phyloP scores from a whole-genome alignment of 2,329 filamentous ascomycete genomes.

The Metarhizium robertsii region DNA sequence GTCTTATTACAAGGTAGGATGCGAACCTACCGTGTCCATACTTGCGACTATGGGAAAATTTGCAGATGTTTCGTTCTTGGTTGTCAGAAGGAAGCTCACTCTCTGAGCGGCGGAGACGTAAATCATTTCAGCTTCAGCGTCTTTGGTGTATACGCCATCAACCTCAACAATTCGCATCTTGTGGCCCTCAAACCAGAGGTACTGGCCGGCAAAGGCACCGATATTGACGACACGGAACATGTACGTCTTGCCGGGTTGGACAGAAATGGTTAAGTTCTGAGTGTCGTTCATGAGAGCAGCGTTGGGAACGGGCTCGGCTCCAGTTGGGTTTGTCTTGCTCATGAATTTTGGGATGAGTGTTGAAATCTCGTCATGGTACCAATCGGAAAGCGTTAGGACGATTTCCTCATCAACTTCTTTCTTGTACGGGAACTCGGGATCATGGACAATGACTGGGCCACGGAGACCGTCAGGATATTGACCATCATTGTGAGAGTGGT shows the following conservation, averaged over 20 bases:
- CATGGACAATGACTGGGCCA: constrained; percentile 55
- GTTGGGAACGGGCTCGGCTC: constrained; percentile 58
- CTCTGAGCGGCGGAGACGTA: constrained; percentile 62
- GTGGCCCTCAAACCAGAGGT: constrained; percentile 58
- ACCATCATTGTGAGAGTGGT: constrained; percentile 58
- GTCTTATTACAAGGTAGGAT: background rate
- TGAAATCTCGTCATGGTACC: constrained; percentile 56
- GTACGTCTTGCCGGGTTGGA: constrained; percentile 62
- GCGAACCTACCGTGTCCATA: constrained; percentile 52
- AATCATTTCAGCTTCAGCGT: constrained; percentile 49
- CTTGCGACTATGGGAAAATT: constrained; percentile 62
- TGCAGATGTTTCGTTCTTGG: constrained; percentile 46
- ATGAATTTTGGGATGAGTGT: constrained; percentile 39
- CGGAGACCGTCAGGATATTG: constrained; percentile 65
- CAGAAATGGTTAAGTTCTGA: constrained; percentile 45
- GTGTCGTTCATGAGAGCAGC: constrained; percentile 64
- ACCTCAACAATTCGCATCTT: constrained; percentile 63
- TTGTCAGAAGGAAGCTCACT: constrained; percentile 52
- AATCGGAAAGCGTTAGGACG: constrained; percentile 56
- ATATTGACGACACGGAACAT: constrained; percentile 65
- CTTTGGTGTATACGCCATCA: constrained; percentile 60
- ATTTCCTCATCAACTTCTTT: constrained; percentile 53
- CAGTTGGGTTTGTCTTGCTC: constrained; percentile 44
- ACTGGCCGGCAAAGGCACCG: constrained; percentile 60
- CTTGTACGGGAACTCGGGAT: constrained; percentile 48